A percentile compares a stretch with the other conserved stretches of the same genome.
Conservation (phyloP, 2,329 filamentous ascomycete species). For the Pyrenochaeta sp. region DNA sequence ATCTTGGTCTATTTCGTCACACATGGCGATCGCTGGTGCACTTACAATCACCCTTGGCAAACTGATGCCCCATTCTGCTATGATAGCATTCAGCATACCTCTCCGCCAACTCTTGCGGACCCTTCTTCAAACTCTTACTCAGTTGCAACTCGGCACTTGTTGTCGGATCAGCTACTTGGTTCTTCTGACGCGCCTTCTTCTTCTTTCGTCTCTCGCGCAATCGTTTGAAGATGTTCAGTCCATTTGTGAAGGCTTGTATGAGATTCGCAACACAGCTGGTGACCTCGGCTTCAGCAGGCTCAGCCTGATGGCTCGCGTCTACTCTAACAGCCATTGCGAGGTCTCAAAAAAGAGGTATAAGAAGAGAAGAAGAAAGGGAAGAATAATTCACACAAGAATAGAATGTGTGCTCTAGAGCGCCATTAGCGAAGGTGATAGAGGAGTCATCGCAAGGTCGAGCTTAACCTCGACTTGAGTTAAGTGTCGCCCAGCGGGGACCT, state of each 20-base stretch:
- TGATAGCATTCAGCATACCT: constrained; percentile 51
- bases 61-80: constrained; percentile 45
- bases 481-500: constrained; percentile 26
- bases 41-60: constrained; percentile 56
- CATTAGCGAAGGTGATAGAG: constrained; percentile 34
- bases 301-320: constrained; percentile 23
- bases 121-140: constrained; percentile 49
- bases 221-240: constrained; percentile 55
- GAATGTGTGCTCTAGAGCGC: constrained; percentile 26
- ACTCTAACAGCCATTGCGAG: constrained; percentile 35
- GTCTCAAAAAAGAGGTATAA: constrained; percentile 14
- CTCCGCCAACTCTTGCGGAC: constrained; percentile 52
- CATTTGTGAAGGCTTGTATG: constrained; percentile 54
- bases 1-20: constrained; percentile 1
- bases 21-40: constrained; percentile 4
- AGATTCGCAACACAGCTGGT: constrained; percentile 50
- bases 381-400: constrained; percentile 20
- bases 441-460: constrained; percentile 29
- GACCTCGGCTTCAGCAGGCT: constrained; percentile 36
- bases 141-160: constrained; percentile 48
- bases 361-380: constrained; percentile 10
- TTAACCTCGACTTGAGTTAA: constrained; percentile 20
- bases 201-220: constrained; percentile 45
- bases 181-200: constrained; percentile 37
- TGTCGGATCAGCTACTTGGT: constrained; percentile 21